Conservation (phyloP, 371 early-diverging fungal species). For the Zychaea mexicana region DNA sequence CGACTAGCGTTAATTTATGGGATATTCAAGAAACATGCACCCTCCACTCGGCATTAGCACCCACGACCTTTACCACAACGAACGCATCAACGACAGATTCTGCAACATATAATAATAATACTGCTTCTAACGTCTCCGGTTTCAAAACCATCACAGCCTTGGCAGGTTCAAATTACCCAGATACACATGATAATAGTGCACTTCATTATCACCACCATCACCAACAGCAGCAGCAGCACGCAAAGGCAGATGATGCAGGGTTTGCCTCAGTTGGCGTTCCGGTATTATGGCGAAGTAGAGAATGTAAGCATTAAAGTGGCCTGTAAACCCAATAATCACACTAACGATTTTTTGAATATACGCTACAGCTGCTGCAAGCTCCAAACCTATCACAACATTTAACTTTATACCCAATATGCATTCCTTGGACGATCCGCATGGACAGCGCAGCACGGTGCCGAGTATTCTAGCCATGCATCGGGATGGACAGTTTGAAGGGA, state of each 20-base stretch:
- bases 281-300: constrained; percentile 66
- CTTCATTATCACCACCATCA: not conserved
- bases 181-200: not conserved
- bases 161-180: not conserved
- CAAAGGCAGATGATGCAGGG: not conserved
- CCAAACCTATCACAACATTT: constrained; percentile 56
- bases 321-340: not conserved
- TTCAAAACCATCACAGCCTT: not conserved
- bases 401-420: constrained; percentile 61
- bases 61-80: not conserved
- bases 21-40: constrained; percentile 63
- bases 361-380: constrained; percentile 42
- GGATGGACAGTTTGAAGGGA: constrained; percentile 62
- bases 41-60: constrained; percentile 5
- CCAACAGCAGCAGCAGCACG: not conserved
- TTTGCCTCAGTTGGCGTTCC: constrained; percentile 40
- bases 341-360: not conserved
- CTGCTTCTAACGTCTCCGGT: not conserved
- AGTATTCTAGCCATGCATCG: constrained; percentile 58
- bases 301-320: constrained; percentile 44
- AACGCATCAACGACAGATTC: not conserved
- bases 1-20: constrained; percentile 60
- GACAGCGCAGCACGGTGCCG: constrained; percentile 21
- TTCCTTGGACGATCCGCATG: constrained; percentile 18
- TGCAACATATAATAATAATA: constrained; percentile 7